Base-by-base conservation (phyloP, 495 filamentous ascomycete genomes). In the Penicillium taxi region DNA sequence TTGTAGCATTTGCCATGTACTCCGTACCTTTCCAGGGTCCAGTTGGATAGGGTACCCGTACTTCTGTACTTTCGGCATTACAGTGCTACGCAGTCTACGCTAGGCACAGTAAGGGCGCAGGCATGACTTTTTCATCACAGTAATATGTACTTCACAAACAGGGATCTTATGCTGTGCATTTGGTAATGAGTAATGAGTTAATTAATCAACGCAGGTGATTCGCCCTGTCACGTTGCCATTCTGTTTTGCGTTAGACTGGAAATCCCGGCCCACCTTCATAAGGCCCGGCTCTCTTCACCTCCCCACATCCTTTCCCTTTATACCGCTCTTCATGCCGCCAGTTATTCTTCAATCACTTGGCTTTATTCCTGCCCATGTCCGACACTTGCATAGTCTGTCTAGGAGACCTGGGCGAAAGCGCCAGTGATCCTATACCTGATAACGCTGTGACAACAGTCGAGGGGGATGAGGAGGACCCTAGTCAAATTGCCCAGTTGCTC, bases 301-400 rank as follows among this genome's bases (percentile, higher is more conserved):
- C 60, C 60, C 61, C 57, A 52, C 54, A 45, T 51, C 32, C 53
- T 47, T 39, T 45, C 48, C 45, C 50, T 28, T 49, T 56, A 44
- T 49, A 37, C 44, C 61, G 56, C 53, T 66, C 65, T 67, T 67
- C 58, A 70, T 70, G 66, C 64, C 66, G 62, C 53, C 55, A 55
- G 44, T 51, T 48, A 58, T 45, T 41, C 55, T 37, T 30, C 35
- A 50, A 46, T 44, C 42, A 24, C 48, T 52, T 59, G 52, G 45
- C 48, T 57, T 48, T 35, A 46, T 55, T 41, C 55, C 59, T 53
- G 58, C 63, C 58, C 56, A 90, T 91, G 87, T 84, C 84, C 67
- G 87, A 93, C 61, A 86, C 86, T 52, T 94, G 88, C 71, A 94
- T 94, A 68, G 84, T 96, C 59, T 96, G 89, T 77, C 76, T 96